Conservation (phyloP, 163 green algal species). For the Scenedesmus sp. region DNA sequence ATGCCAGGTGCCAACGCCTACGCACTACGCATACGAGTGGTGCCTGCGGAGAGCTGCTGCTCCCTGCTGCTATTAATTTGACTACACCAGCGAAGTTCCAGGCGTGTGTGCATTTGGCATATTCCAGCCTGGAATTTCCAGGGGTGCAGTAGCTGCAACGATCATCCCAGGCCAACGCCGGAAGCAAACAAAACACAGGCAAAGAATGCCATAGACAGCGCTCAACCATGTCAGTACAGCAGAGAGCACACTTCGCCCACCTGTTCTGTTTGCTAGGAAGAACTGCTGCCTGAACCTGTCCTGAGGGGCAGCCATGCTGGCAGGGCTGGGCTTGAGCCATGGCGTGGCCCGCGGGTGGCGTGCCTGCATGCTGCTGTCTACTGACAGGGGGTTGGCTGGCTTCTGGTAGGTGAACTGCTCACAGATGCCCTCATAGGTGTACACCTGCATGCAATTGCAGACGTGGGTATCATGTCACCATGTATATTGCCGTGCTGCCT, state of each 20-base stretch:
- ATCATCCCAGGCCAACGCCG: too few relatives aligned
- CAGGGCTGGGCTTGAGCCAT: constrained; percentile 52
- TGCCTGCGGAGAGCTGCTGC: too few relatives aligned
- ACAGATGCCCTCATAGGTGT: constrained; percentile 57
- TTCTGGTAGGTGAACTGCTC: constrained; percentile 55
- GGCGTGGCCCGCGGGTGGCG: neutral
- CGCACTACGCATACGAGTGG: too few relatives aligned
- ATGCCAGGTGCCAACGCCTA: too few relatives aligned
- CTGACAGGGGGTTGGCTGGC: neutral
- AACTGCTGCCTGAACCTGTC: constrained; percentile 62
- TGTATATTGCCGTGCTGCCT: neutral
- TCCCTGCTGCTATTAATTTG: too few relatives aligned
- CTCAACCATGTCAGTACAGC: too few relatives aligned
- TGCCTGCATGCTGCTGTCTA: neutral
- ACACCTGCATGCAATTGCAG: constrained; percentile 52
- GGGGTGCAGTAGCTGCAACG: too few relatives aligned
- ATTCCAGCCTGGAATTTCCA: too few relatives aligned
- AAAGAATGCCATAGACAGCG: too few relatives aligned
- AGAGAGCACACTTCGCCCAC: neutral
- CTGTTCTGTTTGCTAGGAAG: constrained; percentile 55
- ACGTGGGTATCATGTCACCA: neutral
- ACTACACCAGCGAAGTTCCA: too few relatives aligned
- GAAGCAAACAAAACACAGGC: too few relatives aligned
- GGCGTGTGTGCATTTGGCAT: too few relatives aligned
- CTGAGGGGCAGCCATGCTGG: constrained; percentile 1